Conservation (phyloP, 257 asterid species). For the Solanum medicagineum region DNA sequence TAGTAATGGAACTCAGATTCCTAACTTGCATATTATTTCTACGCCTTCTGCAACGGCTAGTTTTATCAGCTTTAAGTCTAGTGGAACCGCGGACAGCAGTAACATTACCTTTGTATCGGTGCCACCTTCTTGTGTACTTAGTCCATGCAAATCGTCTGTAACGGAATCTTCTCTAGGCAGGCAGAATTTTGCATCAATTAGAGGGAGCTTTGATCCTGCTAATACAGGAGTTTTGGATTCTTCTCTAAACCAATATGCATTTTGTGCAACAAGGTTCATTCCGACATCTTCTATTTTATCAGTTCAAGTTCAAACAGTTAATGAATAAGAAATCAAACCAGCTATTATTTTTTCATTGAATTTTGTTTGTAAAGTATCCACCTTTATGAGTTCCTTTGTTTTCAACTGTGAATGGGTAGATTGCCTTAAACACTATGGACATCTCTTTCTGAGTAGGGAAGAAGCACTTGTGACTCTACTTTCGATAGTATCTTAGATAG, state of each 20-base stretch:
- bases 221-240: conserved; percentile 16
- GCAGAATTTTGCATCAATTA: conserved; percentile 23
- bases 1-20: conserved; percentile 36
- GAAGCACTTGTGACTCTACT: not conserved
- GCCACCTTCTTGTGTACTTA: conserved; percentile 49
- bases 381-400: not conserved
- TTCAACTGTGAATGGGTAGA: not conserved
- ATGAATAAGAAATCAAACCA: not conserved
- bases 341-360: not conserved
- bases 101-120: conserved; percentile 38
- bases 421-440: not conserved
- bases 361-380: not conserved
- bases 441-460: not conserved
- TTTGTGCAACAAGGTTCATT: conserved; percentile 46
- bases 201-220: conserved; percentile 17
- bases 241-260: conserved; percentile 28
- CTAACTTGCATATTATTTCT: conserved; percentile 31
- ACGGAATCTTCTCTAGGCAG: conserved; percentile 43
- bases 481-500: not conserved
- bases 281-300: not conserved
- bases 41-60: conserved; percentile 56
- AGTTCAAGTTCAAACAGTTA: not conserved
- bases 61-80: conserved; percentile 71
- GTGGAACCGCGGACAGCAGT: conserved; percentile 62
- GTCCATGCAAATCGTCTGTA: conserved; percentile 41